phyloP scores from a whole-genome alignment of 192 early-diverging fungal species.

The Powellomyces hirtus region DNA sequence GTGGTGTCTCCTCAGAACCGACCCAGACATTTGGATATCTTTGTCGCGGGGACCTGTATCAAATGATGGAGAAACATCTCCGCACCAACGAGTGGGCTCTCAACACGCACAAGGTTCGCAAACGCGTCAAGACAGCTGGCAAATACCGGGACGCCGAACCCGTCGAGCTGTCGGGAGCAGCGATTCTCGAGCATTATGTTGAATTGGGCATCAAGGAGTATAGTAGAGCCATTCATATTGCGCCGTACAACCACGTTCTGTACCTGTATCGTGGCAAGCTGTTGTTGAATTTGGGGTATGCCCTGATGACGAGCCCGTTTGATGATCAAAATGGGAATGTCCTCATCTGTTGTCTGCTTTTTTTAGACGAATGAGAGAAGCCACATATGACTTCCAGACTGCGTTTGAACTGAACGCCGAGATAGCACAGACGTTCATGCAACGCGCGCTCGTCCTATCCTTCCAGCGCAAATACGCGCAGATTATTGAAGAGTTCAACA shows the following conservation, averaged over 20 bases:
- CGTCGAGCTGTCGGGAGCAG: not conserved
- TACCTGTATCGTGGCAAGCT: constrained; percentile 52
- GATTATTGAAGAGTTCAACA: constrained; percentile 51
- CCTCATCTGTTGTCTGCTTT: not conserved
- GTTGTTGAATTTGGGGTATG: constrained; percentile 43
- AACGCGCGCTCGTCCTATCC: constrained; percentile 49
- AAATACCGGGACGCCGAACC: not conserved
- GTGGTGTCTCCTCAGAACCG: constrained; percentile 30
- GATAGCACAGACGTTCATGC: constrained; percentile 57
- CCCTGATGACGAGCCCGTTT: too few species aligned
- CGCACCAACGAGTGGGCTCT: not conserved
- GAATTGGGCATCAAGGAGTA: constrained; percentile 50
- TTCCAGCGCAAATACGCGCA: constrained; percentile 56
- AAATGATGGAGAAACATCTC: constrained; percentile 18
- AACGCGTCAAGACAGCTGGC: constrained; percentile 1
- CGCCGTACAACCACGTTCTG: constrained; percentile 48
- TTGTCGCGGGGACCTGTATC: constrained; percentile 50
- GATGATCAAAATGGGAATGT: not conserved
- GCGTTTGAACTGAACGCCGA: constrained; percentile 57
- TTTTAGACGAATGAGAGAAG: constrained; percentile 45
- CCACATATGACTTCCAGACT: constrained; percentile 53
- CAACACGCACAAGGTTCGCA: not conserved
- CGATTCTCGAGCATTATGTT: constrained; percentile 20
- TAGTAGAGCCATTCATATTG: constrained; percentile 48
- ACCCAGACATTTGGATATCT: constrained; percentile 41